Base-by-base conservation (phyloP, 140 eudicot genomes). In the Flaveria floridana region DNA sequence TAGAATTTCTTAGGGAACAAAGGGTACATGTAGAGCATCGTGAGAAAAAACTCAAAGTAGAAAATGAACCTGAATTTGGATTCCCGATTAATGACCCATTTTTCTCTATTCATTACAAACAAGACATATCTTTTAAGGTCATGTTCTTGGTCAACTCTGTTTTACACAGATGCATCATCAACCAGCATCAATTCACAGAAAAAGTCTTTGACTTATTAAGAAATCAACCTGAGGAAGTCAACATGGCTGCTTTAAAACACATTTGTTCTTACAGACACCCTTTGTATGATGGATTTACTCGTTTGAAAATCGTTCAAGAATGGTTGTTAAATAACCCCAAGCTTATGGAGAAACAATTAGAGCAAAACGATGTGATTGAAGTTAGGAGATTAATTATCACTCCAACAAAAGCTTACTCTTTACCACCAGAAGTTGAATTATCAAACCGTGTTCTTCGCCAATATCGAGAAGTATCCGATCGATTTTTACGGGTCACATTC, bases 401-500 rank as follows among this genome's bases (percentile, higher is more conserved):
- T n/a, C 99, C 99, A 11, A 73, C 89, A 2, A 93, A 82, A 90
- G 97, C 93, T 5, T 90, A 90, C 34, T 85, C 97, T 76, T 81
- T 93, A 71, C 97, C 97, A 6, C 99, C 99, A 2, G 96, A 86
- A 76, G 88, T 84, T 18, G 99, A 93, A 16, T 85, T 93, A 21
- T 93, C 99, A 0, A 93, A 93, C 71, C 82, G 99, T 39, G 99
- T 93, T 16, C 85, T 93, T 14, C 84, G 97, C 72, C 83, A 85
- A 15, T 93, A 88, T 81, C 81, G 65, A 13, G 39, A 80, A 12
- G 79, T 85, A 28, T 80, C 90, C 0, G 99, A 93, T 59, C 81
- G 99, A n/a, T 93, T 93, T 72, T 46, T 93, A 64, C 80, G 99
- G 26, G 99, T 93, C 19, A 90, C 94, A 6, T 93, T 93, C 72